Base-by-base conservation (phyloP, 208 protist species). In the Trypanosoma melophagium region DNA sequence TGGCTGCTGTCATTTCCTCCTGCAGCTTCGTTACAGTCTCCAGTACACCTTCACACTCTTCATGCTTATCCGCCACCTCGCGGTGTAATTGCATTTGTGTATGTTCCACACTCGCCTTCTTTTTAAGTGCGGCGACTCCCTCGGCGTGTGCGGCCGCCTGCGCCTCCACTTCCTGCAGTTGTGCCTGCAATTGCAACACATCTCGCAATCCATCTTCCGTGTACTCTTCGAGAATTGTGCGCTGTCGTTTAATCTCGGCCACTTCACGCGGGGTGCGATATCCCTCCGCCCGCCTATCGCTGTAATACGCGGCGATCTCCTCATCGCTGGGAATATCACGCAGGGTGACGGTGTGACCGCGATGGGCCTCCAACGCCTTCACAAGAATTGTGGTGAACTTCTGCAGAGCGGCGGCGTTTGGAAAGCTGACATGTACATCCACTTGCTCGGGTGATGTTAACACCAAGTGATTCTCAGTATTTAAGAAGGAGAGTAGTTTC, bases 391-490 rank as follows among this genome's bases (percentile, higher is more conserved):
- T 2, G 16, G 35, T 38, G 24, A 50, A 60, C 21, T 57, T 71
- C 7, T 71, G 51, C 0, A 57, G 44, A 21, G 35, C 16, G 31
- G 17, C 28, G 7, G 28, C 2, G 49, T n/a, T 65, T 3, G n/a
- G 17, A 56, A 72, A 72, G 22, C 51, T 54, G 28, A 72, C 24
- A n/a, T 72, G 66, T 21, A 55, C 63, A 21, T 72, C 66, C 31
- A 72, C 64, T 24, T 72, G 56, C 7, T 17, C 35, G 8, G 66
- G 56, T 21, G 64, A 24, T 38, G 64, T 72, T 19, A 72, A 41
- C 2, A 72, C 2, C 1, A 72, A 16, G 28, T 72, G 66, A 21
- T 59, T 10, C 19, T 72, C 66, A n/a, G 24, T 44, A 3, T 40
- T 19, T 19, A 17, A 35, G 40, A 69, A 69, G 25, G 14, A 16